These are phyloP conservation scores for Candida dendrica DNA, from an alignment of 805 yeast genomes.

Conservation along the genomic window DNA sequence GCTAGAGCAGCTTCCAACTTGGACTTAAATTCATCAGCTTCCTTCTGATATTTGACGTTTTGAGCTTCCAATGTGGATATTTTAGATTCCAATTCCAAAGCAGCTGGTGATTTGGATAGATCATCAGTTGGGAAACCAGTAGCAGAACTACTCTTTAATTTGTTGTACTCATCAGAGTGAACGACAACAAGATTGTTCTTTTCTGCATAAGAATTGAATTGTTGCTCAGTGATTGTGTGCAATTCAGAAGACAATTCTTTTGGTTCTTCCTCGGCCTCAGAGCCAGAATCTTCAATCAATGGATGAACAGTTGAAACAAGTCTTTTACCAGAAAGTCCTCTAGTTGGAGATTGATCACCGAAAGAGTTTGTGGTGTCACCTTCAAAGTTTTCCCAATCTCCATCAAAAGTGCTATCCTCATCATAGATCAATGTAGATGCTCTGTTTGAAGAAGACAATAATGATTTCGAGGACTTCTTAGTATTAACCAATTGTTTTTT, in stretches of 20 bases:
- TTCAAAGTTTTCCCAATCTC: constrained; percentile 23
- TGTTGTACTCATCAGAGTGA: constrained; percentile 14
- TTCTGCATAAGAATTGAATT: constrained; percentile 24
- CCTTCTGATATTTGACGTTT: neutral
- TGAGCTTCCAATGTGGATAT: neutral
- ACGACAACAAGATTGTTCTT: constrained; percentile 22
- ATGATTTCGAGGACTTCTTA: constrained; percentile 7
- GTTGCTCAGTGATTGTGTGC: constrained; percentile 11
- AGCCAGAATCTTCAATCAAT: constrained; percentile 16
- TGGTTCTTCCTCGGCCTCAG: constrained; percentile 18
- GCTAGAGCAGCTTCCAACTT: neutral
- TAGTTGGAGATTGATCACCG: constrained; percentile 9
- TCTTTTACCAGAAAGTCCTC: constrained; percentile 4
- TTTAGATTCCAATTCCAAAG: neutral
- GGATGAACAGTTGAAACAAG: constrained; percentile 10
- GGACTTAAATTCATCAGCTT: neutral
- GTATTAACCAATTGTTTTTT: constrained; percentile 3
- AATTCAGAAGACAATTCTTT: constrained; percentile 15
- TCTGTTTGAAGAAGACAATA: constrained; percentile 12
- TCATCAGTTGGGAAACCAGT: neutral
- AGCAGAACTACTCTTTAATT: constrained; percentile 1
- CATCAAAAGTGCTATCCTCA: constrained; percentile 11
- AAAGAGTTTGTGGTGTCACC: constrained; percentile 12
- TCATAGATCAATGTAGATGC: constrained; percentile 16
- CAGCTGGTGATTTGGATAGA: neutral